Evolutionary conservation across 2,329 filamentous ascomycete species (phyloP).

Genomic region (Seiridium cupressi): DNA sequence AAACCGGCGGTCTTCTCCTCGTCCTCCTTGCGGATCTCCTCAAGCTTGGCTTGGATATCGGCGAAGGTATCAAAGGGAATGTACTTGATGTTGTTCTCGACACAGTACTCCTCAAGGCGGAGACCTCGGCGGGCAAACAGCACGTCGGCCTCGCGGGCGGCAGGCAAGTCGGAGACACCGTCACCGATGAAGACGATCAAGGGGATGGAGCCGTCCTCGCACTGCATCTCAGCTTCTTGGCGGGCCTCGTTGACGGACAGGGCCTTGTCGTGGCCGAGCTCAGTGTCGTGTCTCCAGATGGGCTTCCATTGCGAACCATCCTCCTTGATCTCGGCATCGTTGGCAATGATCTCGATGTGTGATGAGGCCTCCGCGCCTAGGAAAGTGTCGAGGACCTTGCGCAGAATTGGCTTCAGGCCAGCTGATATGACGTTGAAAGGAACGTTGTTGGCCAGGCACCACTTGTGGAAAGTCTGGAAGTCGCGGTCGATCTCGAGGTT

Average conservation of each 20-base stretch:
- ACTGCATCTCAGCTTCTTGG: constrained; percentile 48
- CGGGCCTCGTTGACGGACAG: constrained; percentile 62
- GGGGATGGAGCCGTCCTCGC: constrained; percentile 60
- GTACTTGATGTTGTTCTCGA: constrained; percentile 59
- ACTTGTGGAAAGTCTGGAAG: constrained; percentile 63
- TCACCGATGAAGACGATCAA: constrained; percentile 70
- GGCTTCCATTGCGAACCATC: constrained; percentile 63
- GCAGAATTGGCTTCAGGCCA: constrained; percentile 62
- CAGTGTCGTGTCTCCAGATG: constrained; percentile 64
- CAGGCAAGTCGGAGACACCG: constrained; percentile 65
- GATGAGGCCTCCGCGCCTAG: constrained; percentile 58
- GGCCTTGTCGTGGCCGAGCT: constrained; percentile 67
- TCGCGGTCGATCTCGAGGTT: constrained; percentile 62
- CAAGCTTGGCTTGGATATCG: constrained; percentile 61
- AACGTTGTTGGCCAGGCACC: constrained; percentile 60
- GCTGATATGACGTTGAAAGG: constrained; percentile 71
- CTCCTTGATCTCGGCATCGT: constrained; percentile 58
- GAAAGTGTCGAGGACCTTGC: constrained; percentile 62
- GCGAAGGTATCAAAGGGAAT: constrained; percentile 65
- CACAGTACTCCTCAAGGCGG: constrained; percentile 64
- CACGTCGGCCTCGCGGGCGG: constrained; percentile 64
- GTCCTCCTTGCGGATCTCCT: constrained; percentile 57
- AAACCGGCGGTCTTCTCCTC: constrained; percentile 57
- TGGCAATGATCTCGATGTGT: constrained; percentile 66
- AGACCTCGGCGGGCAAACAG: constrained; percentile 66